Evolutionary conservation across 208 protist genomes (phyloP).

Genomic region (Novymonas esmeraldas): DNA sequence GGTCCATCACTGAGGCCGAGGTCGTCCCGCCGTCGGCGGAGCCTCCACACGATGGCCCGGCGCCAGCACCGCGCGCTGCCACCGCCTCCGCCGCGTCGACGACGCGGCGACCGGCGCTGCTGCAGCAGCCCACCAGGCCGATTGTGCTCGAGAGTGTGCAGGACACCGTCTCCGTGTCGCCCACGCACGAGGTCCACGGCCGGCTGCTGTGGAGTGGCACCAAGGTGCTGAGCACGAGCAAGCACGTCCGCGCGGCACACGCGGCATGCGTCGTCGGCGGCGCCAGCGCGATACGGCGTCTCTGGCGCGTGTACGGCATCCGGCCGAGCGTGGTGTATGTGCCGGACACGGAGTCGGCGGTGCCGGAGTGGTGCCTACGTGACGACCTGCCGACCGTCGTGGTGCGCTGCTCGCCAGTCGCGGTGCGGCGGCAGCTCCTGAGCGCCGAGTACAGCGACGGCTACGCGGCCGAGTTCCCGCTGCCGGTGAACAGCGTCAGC

Average conservation of each 20-base stretch:
- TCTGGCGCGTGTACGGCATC: constrained; percentile 77
- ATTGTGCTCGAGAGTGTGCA: constrained; percentile 58
- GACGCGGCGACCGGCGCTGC: neutral
- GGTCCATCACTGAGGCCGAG: constrained; percentile 5
- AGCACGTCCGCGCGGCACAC: constrained; percentile 47
- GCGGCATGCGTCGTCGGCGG: constrained; percentile 79
- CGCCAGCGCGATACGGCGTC: constrained; percentile 61
- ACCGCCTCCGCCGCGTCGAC: neutral
- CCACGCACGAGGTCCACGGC: constrained; percentile 37
- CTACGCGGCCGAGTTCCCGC: constrained; percentile 83
- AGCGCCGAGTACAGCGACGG: constrained; percentile 81
- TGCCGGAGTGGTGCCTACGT: constrained; percentile 74
- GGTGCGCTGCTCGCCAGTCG: constrained; percentile 71
- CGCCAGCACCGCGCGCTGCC: neutral
- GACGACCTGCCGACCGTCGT: constrained; percentile 65
- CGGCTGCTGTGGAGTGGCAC: constrained; percentile 71
- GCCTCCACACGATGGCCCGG: no score
- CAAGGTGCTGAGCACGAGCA: constrained; percentile 51
- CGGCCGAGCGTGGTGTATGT: constrained; percentile 81
- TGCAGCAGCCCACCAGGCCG: constrained; percentile 9
- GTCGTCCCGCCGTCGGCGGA: constrained; percentile 3
- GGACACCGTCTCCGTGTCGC: constrained; percentile 20
- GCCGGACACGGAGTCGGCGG: constrained; percentile 46
- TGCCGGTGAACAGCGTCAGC: constrained; percentile 17
- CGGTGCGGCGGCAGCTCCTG: constrained; percentile 68